Percentiles rank a stretch among this genome's conserved stretches.
phyloP scores from a whole-genome alignment of 106 monocot species.

The Apostasia shenzhenica region DNA sequence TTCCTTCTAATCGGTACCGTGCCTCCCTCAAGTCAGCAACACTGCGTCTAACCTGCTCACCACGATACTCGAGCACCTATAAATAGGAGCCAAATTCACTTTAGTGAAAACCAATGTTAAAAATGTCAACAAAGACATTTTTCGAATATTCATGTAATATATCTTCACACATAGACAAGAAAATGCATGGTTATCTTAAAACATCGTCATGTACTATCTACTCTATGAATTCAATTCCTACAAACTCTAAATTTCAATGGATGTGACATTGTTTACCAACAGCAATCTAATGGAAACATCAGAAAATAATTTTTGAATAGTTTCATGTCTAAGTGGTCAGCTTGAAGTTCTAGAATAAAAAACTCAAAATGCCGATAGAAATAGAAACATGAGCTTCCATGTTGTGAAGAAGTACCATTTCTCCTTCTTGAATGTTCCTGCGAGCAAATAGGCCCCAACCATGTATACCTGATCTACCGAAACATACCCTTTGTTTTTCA shows the following conservation, averaged over 20 bases:
- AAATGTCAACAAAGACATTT: too few species aligned
- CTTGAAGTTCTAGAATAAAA: too few species aligned
- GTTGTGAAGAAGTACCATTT: conserved; percentile 59
- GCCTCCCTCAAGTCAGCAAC: conserved; percentile 90
- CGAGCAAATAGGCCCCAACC: conserved; percentile 97
- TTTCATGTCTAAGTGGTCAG: too few species aligned
- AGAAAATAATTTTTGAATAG: too few species aligned
- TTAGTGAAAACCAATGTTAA: background rate
- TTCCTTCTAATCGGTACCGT: conserved; percentile 61
- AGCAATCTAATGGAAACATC: too few species aligned
- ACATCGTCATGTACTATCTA: too few species aligned
- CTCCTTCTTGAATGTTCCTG: conserved; percentile 94
- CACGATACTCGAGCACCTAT: conserved; percentile 93
- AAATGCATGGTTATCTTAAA: too few species aligned
- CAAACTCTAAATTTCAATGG: too few species aligned
- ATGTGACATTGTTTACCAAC: too few species aligned
- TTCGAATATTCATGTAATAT: too few species aligned
- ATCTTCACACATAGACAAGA: too few species aligned
- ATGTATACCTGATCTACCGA: conserved; percentile 98
- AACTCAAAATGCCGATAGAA: background rate
- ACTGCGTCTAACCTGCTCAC: conserved; percentile 83
- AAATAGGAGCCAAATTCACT: background rate
- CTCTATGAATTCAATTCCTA: too few species aligned
- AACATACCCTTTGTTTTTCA: conserved; percentile 77
- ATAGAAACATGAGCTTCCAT: background rate